Evolutionary conservation across 1,139 yeast genomes (phyloP).

Genomic region (Kodamaea arcana): DNA sequence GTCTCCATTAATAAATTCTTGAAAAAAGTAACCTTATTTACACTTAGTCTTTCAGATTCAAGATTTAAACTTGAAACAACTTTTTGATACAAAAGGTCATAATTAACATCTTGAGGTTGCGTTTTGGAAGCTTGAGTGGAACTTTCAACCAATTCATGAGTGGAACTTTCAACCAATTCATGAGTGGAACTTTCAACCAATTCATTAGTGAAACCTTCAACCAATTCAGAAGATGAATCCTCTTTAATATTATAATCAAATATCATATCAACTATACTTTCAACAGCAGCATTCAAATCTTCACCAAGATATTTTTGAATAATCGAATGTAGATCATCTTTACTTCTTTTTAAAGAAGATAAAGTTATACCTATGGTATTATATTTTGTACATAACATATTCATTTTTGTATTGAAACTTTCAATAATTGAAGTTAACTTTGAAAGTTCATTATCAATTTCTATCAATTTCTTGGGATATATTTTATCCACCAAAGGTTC

Average conservation of each 20-base stretch:
- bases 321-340: constrained; percentile 8
- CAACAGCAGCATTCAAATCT: constrained; percentile 11
- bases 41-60: constrained; percentile 1
- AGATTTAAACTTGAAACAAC: constrained; percentile 2
- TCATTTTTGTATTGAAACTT: constrained; percentile 9
- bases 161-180: neutral
- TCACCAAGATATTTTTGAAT: constrained; percentile 13
- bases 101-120: neutral
- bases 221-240: constrained; percentile 2
- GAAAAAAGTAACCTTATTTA: constrained; percentile 5
- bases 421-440: constrained; percentile 7
- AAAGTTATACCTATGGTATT: constrained; percentile 6
- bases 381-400: constrained; percentile 3
- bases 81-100: constrained; percentile 4
- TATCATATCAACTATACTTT: constrained; percentile 14
- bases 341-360: constrained; percentile 8
- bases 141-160: neutral
- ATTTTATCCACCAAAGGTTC: constrained; percentile 5
- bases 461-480: constrained; percentile 1
- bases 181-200: constrained; percentile 1
- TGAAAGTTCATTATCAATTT: constrained; percentile 5
- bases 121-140: neutral
- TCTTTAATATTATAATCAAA: constrained; percentile 15
- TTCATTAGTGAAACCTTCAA: constrained; percentile 7
- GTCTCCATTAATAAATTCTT: constrained; percentile 1